Evolutionary conservation across 352 stramenopile species (phyloP), one percentile per base, ranked within the genome.

Genomic region (Elongisporangium anandrum): DNA sequence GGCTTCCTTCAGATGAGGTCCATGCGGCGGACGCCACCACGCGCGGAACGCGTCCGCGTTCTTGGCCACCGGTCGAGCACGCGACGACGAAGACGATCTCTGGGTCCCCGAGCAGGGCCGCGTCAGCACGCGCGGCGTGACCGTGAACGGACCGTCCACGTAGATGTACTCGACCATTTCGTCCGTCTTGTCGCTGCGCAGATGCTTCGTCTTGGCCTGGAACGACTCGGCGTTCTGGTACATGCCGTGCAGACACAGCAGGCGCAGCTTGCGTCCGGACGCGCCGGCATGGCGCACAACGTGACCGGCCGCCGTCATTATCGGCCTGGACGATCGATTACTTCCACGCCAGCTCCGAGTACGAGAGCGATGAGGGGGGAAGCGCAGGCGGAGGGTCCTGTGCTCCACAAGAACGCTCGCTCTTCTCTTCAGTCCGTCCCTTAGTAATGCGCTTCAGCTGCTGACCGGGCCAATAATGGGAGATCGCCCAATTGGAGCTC

Each of bases 171-270:
- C 81, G 51, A 83, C 65, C 22, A 66, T 48, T 12, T 72, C 60
- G 29, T 41, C 51, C 19, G 56, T 56, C 56, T 67, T 66, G 3
- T 61, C 51, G 13, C 63, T 60, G 20, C 71, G 72, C 50, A 94
- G 52, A 26, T 82, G 81, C 56, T 78, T 75, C 20, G 74, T 94
- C 76, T 94, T 94, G 64, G 59, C 60, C 49, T 66, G 57, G 23
- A 94, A 92, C 9, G 81, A 80, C 26, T 68, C 63, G 54, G 70
- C 78, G 54, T 92, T 86, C 69, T 94, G 85, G 69, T 92, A 94
- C 82, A 94, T 94, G 54, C 85, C 85, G 56, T 94, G 85, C 24
- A 94, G 78, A 68, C 85, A 94, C 51, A 94, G 59, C 55, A 94
- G 66, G 20, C 82, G 80, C 52, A 94, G 66, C 57, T 81, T 83